Percentiles rank a stretch among this genome's conserved stretches.
Conservation (phyloP, 768 basidiomycete genomes). For the Serpula lacrymans region DNA sequence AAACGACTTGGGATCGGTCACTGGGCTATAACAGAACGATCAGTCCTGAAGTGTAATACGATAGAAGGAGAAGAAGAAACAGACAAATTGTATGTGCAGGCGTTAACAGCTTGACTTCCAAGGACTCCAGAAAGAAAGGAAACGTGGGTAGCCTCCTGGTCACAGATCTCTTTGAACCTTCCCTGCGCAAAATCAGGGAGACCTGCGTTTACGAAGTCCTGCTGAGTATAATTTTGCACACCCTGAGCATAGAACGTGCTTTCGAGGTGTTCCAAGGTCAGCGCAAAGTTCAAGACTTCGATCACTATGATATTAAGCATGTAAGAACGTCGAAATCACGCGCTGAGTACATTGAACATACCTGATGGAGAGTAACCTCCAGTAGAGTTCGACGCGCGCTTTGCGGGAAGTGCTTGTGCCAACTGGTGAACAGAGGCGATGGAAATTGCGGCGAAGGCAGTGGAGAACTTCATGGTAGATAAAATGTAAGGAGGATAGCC, state of each 20-base stretch:
- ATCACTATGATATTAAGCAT: constrained; percentile 11
- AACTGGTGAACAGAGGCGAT: background rate
- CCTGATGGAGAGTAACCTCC: background rate
- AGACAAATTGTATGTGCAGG: constrained; percentile 12
- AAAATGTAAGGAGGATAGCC: background rate
- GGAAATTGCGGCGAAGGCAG: background rate
- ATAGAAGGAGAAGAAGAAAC: background rate
- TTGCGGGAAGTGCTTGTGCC: background rate
- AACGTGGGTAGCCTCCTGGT: constrained; percentile 43
- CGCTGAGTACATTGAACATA: background rate
- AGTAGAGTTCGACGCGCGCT: background rate
- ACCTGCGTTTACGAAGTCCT: constrained; percentile 36
- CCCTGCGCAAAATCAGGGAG: constrained; percentile 34
- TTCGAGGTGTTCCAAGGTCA: constrained; percentile 37
- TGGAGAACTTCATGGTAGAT: constrained; percentile 3
- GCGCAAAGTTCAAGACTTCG: constrained; percentile 29
- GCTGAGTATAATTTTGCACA: constrained; percentile 33
- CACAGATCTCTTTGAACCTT: constrained; percentile 31
- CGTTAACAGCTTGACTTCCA: constrained; percentile 8
- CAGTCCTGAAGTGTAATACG: background rate
- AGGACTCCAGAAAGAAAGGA: constrained; percentile 30
- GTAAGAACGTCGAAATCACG: background rate
- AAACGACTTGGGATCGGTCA: constrained; percentile 42
- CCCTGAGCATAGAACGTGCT: constrained; percentile 30
- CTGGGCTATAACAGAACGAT: constrained; percentile 27